Evolutionary conservation across 768 basidiomycete genomes (phyloP).

Genomic region (Galerina sulciceps): DNA sequence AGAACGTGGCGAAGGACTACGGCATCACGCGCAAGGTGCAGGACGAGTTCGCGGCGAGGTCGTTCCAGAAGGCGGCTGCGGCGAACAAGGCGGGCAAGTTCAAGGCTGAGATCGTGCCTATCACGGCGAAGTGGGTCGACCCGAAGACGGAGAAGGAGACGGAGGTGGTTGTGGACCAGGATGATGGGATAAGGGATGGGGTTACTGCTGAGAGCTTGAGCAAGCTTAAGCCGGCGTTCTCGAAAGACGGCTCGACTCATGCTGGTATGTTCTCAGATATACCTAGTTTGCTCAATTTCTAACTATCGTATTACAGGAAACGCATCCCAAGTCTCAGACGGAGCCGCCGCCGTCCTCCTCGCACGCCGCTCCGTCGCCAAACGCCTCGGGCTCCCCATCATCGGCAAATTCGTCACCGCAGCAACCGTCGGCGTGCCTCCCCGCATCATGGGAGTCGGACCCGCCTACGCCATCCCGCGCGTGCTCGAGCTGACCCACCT

Average conservation of each 20-base stretch:
- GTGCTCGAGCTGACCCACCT: conserved; percentile 71
- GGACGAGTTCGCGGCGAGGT: conserved; percentile 83
- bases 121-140: conserved; percentile 70
- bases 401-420: conserved; percentile 83
- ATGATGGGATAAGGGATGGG: conserved; percentile 88
- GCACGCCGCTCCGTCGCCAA: conserved; percentile 80
- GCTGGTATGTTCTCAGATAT: conserved; percentile 45
- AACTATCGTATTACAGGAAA: conserved; percentile 48
- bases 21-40: conserved; percentile 75
- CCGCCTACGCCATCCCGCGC: conserved; percentile 85
- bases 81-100: conserved; percentile 85
- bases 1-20: conserved; percentile 85
- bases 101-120: conserved; percentile 82
- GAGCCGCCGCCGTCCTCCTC: conserved; percentile 88
- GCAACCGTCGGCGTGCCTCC: conserved; percentile 81
- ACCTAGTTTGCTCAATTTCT: conserved; percentile 4
- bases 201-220: conserved; percentile 77
- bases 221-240: conserved; percentile 89
- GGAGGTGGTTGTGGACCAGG: conserved; percentile 73
- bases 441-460: conserved; percentile 90
- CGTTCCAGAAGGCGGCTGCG: conserved; percentile 82
- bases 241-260: conserved; percentile 75
- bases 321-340: conserved; percentile 90
- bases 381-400: conserved; percentile 81
- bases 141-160: conserved; percentile 73